A percentile compares a stretch with the other conserved stretches of the same genome.
Evolutionary conservation across 2,329 filamentous ascomycete genomes (phyloP).

Genomic region (Cryphonectria japonica): DNA sequence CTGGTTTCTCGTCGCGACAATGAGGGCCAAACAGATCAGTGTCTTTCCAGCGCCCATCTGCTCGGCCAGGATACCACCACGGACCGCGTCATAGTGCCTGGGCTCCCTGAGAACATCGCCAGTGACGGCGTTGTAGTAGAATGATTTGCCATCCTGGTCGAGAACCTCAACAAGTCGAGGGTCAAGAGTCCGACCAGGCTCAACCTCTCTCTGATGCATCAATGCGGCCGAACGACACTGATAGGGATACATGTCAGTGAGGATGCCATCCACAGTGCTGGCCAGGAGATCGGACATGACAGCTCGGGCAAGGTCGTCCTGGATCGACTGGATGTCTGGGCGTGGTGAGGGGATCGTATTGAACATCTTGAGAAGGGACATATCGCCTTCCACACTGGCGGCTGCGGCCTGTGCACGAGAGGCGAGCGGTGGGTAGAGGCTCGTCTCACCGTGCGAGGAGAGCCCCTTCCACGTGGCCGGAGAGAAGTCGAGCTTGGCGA

Average conservation of each 20-base stretch:
- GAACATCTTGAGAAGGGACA: slow-evolving; percentile 71
- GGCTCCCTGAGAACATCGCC: slow-evolving; percentile 67
- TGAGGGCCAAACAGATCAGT: slow-evolving; percentile 77
- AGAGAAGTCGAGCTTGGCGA: slow-evolving; percentile 61
- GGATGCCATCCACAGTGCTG: slow-evolving; percentile 59
- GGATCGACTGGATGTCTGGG: slow-evolving; percentile 55
- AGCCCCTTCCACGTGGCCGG: slow-evolving; percentile 57
- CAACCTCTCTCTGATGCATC: slow-evolving; percentile 82
- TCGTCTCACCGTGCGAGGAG: slow-evolving; percentile 20
- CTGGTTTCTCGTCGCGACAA: slow-evolving; percentile 75
- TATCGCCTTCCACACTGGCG: slow-evolving; percentile 40
- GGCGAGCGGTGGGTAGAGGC: slow-evolving; percentile 27
- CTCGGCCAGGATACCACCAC: slow-evolving; percentile 79
- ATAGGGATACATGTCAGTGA: slow-evolving; percentile 72
- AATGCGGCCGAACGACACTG: slow-evolving; percentile 78
- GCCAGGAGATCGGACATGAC: slow-evolving; percentile 61
- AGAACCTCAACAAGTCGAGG: slow-evolving; percentile 66
- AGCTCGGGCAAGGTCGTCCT: slow-evolving; percentile 53
- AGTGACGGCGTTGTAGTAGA: slow-evolving; percentile 72
- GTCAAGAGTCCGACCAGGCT: slow-evolving; percentile 68
- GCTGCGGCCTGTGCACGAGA: slow-evolving; percentile 42
- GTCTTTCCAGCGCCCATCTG: slow-evolving; percentile 88
- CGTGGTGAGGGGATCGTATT: slow-evolving; percentile 72
- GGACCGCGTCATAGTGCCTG: slow-evolving; percentile 71
- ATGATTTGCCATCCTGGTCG: slow-evolving; percentile 65